phyloP scores from a whole-genome alignment of 257 asterid genomes.

The Apocynum venetum region DNA sequence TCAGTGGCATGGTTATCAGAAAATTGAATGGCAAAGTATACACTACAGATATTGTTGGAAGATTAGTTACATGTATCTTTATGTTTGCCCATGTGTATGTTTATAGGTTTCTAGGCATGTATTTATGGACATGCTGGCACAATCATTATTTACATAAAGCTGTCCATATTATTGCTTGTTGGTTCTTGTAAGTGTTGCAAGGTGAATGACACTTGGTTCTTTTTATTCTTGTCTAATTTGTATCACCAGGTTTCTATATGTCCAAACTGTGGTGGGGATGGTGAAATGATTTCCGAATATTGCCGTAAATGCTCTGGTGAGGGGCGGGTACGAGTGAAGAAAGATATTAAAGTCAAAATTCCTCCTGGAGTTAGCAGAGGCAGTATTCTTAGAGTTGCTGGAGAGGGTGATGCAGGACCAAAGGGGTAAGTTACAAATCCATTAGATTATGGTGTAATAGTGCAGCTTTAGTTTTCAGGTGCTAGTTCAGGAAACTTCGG shows the following conservation, averaged over 20 bases:
- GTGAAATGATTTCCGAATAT: slow-evolving; percentile 90
- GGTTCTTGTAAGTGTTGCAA: background rate
- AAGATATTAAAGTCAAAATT: slow-evolving; percentile 89
- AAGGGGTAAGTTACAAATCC: slow-evolving; percentile 62
- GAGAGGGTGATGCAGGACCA: slow-evolving; percentile 99
- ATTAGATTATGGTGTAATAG: background rate
- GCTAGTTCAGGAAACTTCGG: background rate
- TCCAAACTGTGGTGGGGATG: slow-evolving; percentile 96
- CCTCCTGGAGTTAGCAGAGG: slow-evolving; percentile 99
- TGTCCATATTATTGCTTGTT: background rate
- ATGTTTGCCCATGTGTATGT: background rate
- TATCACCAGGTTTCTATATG: slow-evolving; percentile 73
- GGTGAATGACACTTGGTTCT: background rate
- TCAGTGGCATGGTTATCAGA: background rate
- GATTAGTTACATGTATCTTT: background rate
- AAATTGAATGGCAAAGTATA: background rate
- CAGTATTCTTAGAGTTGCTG: slow-evolving; percentile 94
- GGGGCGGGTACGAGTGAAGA: slow-evolving; percentile 78
- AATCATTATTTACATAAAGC: background rate
- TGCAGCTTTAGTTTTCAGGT: slow-evolving; percentile 6
- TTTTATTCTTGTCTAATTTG: background rate
- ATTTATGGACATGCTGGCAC: background rate
- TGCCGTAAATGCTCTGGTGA: slow-evolving; percentile 98
- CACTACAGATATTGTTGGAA: background rate
- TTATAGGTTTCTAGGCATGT: background rate